phyloP scores from a whole-genome alignment of 2,329 filamentous ascomycete species.

The Exophiala aquamarina region DNA sequence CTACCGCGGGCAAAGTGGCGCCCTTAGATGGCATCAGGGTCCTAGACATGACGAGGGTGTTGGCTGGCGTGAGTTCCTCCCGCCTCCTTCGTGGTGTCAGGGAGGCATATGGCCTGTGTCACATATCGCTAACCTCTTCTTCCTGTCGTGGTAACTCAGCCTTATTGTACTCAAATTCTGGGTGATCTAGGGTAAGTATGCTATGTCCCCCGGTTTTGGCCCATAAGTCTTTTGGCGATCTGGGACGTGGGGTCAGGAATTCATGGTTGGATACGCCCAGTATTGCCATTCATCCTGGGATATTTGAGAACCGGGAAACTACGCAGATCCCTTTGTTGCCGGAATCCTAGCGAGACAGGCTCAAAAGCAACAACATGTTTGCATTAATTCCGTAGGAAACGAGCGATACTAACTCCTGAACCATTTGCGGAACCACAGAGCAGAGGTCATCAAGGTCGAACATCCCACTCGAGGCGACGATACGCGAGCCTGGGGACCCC shows the following conservation, averaged over 20 bases:
- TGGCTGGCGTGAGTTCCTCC: slow-evolving; percentile 89
- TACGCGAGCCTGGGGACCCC: slow-evolving; percentile 93
- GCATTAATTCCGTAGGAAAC: too few species aligned
- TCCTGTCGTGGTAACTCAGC: slow-evolving; percentile 52
- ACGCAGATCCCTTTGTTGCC: too few species aligned
- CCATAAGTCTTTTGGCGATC: too few species aligned
- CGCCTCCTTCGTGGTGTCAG: too few species aligned
- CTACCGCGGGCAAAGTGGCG: slow-evolving; percentile 45
- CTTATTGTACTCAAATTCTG: slow-evolving; percentile 95
- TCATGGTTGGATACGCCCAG: too few species aligned
- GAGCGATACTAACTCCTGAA: too few species aligned
- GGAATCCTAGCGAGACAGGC: too few species aligned
- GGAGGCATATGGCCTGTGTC: too few species aligned
- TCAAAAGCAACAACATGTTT: too few species aligned
- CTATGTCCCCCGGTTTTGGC: slow-evolving; percentile 1
- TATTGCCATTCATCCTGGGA: too few species aligned
- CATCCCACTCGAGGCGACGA: slow-evolving; percentile 90
- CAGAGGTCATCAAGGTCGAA: slow-evolving; percentile 96
- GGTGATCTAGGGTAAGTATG: slow-evolving; percentile 83
- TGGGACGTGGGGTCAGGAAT: too few species aligned
- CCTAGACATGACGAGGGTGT: slow-evolving; percentile 92
- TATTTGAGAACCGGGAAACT: too few species aligned
- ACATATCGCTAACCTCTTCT: not conserved
- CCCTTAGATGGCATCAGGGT: slow-evolving; percentile 80
- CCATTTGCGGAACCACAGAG: slow-evolving; percentile 51